Conservation (phyloP, 106 monocot genomes). For the Posidonia australis region DNA sequence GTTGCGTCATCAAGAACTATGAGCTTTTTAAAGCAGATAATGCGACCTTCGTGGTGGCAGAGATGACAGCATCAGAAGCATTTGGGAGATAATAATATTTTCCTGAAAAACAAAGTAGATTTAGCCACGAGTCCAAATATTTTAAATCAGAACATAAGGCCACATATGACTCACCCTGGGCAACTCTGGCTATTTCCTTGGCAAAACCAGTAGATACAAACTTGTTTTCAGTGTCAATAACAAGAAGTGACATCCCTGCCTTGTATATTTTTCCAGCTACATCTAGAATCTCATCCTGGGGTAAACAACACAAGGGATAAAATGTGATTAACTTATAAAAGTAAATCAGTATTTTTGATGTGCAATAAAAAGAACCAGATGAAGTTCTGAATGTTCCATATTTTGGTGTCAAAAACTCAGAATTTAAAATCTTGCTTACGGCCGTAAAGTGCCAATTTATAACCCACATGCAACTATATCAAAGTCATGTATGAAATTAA, state of each 20-base stretch:
- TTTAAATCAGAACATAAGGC: background rate
- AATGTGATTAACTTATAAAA: background rate
- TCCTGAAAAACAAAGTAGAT: constrained; percentile 29
- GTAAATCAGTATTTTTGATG: background rate
- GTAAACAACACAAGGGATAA: too few relatives aligned
- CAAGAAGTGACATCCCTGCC: constrained; percentile 94
- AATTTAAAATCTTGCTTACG: too few relatives aligned
- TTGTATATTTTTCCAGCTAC: constrained; percentile 96
- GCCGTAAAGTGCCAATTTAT: too few relatives aligned
- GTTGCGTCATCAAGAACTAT: too few relatives aligned
- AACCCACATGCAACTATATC: too few relatives aligned
- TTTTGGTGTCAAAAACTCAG: too few relatives aligned
- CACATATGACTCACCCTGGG: constrained; percentile 53
- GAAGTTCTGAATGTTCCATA: too few relatives aligned
- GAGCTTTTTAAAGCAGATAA: constrained; percentile 67
- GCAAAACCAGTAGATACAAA: constrained; percentile 99
- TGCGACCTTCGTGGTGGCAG: constrained; percentile 82
- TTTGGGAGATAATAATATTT: constrained; percentile 99
- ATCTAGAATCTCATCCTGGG: constrained; percentile 92
- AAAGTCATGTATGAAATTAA: too few relatives aligned
- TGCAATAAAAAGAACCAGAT: too few relatives aligned
- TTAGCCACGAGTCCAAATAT: background rate
- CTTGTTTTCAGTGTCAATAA: constrained; percentile 98
- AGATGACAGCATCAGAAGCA: constrained; percentile 97
- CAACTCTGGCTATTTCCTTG: constrained; percentile 91